Evolutionary conservation across 768 basidiomycete genomes (phyloP).

Genomic region (Kwoniella europaea): DNA sequence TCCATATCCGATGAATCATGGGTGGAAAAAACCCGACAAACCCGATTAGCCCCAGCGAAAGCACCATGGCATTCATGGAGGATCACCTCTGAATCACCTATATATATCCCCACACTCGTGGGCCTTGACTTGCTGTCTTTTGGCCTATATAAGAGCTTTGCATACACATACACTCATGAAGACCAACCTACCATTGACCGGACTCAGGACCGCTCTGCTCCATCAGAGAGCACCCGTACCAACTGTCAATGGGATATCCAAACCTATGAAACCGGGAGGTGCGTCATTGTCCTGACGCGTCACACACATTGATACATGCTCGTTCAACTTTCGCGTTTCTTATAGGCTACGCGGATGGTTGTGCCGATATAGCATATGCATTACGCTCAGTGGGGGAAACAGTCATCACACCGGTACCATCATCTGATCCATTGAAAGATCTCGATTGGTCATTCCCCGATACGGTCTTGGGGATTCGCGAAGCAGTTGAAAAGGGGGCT

Average conservation of each 20-base stretch:
- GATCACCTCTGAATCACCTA: too few species aligned
- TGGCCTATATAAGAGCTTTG: neutral
- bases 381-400: constrained; percentile 25
- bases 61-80: too few species aligned
- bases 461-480: constrained; percentile 36
- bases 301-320: neutral
- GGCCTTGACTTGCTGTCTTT: neutral
- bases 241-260: constrained; percentile 43
- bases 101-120: too few species aligned
- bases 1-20: too few species aligned
- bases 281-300: neutral
- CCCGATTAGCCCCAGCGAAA: too few species aligned
- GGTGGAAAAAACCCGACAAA: too few species aligned
- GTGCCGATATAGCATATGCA: constrained; percentile 48
- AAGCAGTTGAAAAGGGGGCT: constrained; percentile 42
- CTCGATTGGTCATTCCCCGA: constrained; percentile 50
- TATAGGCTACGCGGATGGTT: constrained; percentile 45
- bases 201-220: constrained; percentile 27
- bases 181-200: constrained; percentile 8
- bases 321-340: neutral
- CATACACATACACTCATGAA: constrained; percentile 3
- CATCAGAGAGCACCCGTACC: constrained; percentile 42
- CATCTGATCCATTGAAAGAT: constrained; percentile 29
- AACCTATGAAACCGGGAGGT: constrained; percentile 53
- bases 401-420: constrained; percentile 34